Evolutionary conservation across 2,329 filamentous ascomycete species (phyloP), one percentile per base, ranked within the genome.

Genomic region (Purpureocillium lavendulum): DNA sequence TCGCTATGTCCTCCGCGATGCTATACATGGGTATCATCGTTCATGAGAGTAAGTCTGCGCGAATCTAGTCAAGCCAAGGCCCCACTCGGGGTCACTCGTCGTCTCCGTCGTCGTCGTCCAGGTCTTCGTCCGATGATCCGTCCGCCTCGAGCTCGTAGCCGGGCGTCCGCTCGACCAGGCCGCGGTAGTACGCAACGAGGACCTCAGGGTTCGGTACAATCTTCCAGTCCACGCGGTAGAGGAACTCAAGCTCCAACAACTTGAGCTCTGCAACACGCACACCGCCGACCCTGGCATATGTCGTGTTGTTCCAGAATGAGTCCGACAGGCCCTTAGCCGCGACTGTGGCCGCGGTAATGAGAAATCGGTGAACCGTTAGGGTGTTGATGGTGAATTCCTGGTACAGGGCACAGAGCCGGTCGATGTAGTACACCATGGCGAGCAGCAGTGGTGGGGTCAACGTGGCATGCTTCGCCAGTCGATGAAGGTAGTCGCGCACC

Each of bases 351-450:
- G 89, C 88, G 2, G 90, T 92, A 49, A 98, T 98, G 9, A 98
- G 75, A 56, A 97, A 98, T 8, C 92, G 88, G 65, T 98, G 92
- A 3, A 98, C 90, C 0, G 92, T 98, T 15, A 98, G 71, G 35
- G 87, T 95, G 58, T 89, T 95, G 51, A 98, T 94, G 21, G 89
- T 96, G 60, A 98, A 98, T 35, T 90, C 85, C 3, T 87, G 84
- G 58, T 96, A 98, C 43, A 94, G 71, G 10, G 86, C 82, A 62
- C 90, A 98, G 16, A 98, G 74, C 26, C 88, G 82, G 64, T 98
- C 92, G 54, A 98, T 97, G 56, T 97, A 98, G 58, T 94, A 98
- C 41, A 98, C 92, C 87, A 98, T 97, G 51, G 89, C 92, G 29
- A 98, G 77, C n/a, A 98, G 73, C 37, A 98, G 83, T 1, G 92